phyloP scores from a whole-genome alignment of 2,329 filamentous ascomycete genomes.

The Incumbomyces delicatus region DNA sequence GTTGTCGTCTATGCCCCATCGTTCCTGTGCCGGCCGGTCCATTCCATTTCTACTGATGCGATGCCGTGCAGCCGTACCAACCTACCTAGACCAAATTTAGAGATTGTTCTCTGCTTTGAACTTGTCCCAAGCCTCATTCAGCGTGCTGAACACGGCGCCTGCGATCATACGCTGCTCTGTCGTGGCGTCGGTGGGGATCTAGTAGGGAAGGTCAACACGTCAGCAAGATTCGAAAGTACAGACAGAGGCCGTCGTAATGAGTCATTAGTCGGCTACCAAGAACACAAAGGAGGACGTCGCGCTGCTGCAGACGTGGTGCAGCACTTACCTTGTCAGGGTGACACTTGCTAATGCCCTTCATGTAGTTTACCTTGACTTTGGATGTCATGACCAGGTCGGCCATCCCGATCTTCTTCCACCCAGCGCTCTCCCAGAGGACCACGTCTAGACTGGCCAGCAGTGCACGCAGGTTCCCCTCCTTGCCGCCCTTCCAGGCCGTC shows the following conservation, averaged over 20 bases:
- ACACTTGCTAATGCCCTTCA: constrained; percentile 98
- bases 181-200: constrained; percentile 55
- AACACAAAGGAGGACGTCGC: too few relatives aligned
- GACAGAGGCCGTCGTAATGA: too few relatives aligned
- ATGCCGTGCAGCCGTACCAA: too few relatives aligned
- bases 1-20: too few relatives aligned
- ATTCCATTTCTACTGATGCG: too few relatives aligned
- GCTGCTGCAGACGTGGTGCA: too few relatives aligned
- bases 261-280: too few relatives aligned
- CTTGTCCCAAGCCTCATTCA: constrained; percentile 61
- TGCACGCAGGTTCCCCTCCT: constrained; percentile 83
- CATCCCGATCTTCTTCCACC: constrained; percentile 95
- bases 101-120: constrained; percentile 51
- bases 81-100: background rate
- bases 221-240: background rate
- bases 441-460: constrained; percentile 76
- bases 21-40: too few relatives aligned
- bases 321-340: constrained; percentile 86
- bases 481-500: constrained; percentile 75
- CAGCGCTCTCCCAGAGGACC: constrained; percentile 83
- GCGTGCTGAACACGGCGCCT: constrained; percentile 52
- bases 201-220: background rate
- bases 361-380: constrained; percentile 95
- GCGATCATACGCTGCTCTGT: constrained; percentile 60
- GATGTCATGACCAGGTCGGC: constrained; percentile 84